Base-by-base conservation (phyloP, 345 rosid species). In the Moricandia arvensis region DNA sequence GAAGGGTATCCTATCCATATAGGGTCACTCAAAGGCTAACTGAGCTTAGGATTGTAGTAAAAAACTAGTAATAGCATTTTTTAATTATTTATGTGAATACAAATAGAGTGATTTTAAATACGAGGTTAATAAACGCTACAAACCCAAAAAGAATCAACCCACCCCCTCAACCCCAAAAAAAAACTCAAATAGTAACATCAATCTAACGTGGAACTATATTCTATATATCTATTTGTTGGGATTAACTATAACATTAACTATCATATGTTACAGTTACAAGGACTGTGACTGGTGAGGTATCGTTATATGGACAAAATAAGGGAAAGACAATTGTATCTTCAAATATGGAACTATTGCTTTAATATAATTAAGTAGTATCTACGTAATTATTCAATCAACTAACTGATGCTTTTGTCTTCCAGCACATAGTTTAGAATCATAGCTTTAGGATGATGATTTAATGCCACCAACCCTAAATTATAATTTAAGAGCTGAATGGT, bases 381-480 rank as follows among this genome's bases (percentile, higher is more conserved):
- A 34, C 63, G 69, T 21, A 35, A 63, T 15, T 73, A 12, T 63
- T 64, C 71, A 73, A 54, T 54, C 70, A 64, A 64, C 64, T 64
- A 64, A 64, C 30, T 41, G 77, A 64, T 64, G 77, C 30, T 55
- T 73, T 55, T 64, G 57, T 26, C 58, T 59, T 73, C 29, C 9
- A 73, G 76, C 76, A 34, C 53, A 72, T 63, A 72, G 76, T 72
- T 34, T 63, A 72, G 63, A 21, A 21, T 21, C 51, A 35, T 73
- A 37, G 69, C 62, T 73, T 73, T 63, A 63, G 69, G 63, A 17
- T 63, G 63, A 73, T 73, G 63, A 73, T 63, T 63, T 73, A 73
- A 9, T 27, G 63, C 38, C 38, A 73, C 69, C 60, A 30, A 71
- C 47, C 75, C 34, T 31, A 6, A 6, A 45, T 58, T 24, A n/a